Percentiles rank a stretch among this genome's conserved stretches.
Conservation (phyloP, 495 filamentous ascomycete genomes). For the Penicillium silybi region DNA sequence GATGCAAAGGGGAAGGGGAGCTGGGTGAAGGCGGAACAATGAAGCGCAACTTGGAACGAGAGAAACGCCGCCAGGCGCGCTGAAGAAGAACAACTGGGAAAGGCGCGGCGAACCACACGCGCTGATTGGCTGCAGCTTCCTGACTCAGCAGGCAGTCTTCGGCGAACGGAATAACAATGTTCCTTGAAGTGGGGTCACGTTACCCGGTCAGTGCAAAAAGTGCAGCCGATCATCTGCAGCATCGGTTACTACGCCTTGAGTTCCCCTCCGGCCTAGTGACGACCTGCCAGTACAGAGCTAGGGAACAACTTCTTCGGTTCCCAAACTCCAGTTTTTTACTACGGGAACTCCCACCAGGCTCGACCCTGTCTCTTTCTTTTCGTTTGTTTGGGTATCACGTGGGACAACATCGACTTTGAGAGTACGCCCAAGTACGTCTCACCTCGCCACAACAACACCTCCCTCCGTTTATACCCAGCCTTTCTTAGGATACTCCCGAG, state of each 20-base stretch:
- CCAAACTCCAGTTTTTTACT: neutral
- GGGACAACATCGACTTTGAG: neutral
- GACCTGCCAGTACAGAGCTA: conserved; percentile 3
- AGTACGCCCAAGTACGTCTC: conserved; percentile 1
- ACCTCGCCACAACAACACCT: conserved; percentile 3
- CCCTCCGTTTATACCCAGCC: neutral
- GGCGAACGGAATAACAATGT: conserved; percentile 25
- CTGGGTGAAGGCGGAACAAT: conserved; percentile 1
- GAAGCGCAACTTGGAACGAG: conserved; percentile 3
- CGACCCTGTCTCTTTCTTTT: neutral
- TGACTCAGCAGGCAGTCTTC: conserved; percentile 27
- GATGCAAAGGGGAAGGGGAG: neutral
- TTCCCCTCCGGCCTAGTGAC: conserved; percentile 3
- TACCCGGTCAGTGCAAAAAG: conserved; percentile 37
- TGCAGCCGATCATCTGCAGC: conserved; percentile 22
- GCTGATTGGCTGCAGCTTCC: conserved; percentile 29
- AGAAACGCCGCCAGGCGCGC: conserved; percentile 29
- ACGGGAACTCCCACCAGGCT: neutral
- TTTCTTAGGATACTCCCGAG: neutral
- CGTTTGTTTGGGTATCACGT: neutral
- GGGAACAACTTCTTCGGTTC: neutral
- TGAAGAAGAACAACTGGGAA: conserved; percentile 32
- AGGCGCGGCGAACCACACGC: conserved; percentile 32
- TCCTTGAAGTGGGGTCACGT: conserved; percentile 39
- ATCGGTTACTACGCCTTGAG: conserved; percentile 6